Evolutionary conservation across 2,329 filamentous ascomycete genomes (phyloP).

Genomic region (Pezizomycotina sp.): DNA sequence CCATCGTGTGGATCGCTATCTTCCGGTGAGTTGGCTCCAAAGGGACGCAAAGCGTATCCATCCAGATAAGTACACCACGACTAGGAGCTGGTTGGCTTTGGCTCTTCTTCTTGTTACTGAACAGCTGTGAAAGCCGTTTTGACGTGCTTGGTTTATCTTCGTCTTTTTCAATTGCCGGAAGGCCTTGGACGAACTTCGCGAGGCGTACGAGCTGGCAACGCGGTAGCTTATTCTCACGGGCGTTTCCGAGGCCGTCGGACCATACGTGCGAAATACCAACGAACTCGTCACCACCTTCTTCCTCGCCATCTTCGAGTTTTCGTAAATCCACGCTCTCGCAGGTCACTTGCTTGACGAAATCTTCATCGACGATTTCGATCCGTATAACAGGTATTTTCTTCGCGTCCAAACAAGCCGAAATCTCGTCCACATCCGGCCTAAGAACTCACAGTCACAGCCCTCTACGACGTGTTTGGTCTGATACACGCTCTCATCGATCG

Average conservation of each 20-base stretch:
- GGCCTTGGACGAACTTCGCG: constrained; percentile 13
- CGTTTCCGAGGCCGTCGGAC: constrained; percentile 22
- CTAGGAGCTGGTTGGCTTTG: constrained; percentile 6
- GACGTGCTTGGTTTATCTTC: constrained; percentile 5
- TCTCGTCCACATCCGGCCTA: constrained; percentile 15
- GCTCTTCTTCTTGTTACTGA: constrained; percentile 6
- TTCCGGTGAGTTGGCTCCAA: constrained; percentile 18
- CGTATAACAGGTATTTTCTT: constrained; percentile 11
- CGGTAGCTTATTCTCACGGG: constrained; percentile 16
- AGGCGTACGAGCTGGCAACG: constrained; percentile 17
- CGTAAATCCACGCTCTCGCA: too few species aligned
- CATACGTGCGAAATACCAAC: constrained; percentile 21
- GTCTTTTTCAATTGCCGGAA: constrained; percentile 11
- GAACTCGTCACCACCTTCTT: constrained; percentile 18
- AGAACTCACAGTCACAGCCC: constrained; percentile 9
- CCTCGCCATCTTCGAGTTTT: constrained; percentile 10
- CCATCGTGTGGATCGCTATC: constrained; percentile 19
- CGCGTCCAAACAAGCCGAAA: constrained; percentile 11
- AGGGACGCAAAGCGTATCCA: constrained; percentile 21
- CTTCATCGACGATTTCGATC: constrained; percentile 10
- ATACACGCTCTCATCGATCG: constrained; percentile 13
- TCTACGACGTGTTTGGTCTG: constrained; percentile 13
- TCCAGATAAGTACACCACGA: constrained; percentile 17
- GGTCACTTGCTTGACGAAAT: too few species aligned
- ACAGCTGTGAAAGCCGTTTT: constrained; percentile 8